These are phyloP conservation scores for Leishmania arabica DNA, from an alignment of 208 protist genomes.

Conservation along the genomic window DNA sequence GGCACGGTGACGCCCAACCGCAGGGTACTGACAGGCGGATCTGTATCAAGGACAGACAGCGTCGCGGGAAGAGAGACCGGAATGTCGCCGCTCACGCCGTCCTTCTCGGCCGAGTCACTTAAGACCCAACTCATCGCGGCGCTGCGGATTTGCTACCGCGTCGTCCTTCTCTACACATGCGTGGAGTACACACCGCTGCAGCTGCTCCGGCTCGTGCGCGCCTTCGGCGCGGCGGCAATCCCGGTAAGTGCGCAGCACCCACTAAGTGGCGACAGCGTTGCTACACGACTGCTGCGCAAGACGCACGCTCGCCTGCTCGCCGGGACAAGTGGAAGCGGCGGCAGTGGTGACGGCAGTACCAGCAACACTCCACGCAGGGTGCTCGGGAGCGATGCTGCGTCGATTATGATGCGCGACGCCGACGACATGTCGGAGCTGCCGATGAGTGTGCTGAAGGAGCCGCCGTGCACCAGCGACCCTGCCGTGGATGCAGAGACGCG, in stretches of 20 bases:
- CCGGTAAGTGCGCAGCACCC: slow-evolving; percentile 27
- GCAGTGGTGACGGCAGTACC: neutral
- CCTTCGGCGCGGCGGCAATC: slow-evolving; percentile 10
- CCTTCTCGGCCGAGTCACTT: too few species aligned
- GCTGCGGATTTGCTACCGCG: slow-evolving; percentile 33
- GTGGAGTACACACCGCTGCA: slow-evolving; percentile 31
- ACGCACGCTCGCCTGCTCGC: slow-evolving; percentile 21
- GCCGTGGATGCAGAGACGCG: slow-evolving; percentile 33
- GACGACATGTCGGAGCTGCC: neutral
- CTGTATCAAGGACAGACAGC: neutral
- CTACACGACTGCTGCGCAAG: slow-evolving; percentile 30
- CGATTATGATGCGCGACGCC: neutral
- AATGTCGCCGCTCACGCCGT: too few species aligned
- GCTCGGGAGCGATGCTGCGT: neutral
- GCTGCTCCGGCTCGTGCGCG: slow-evolving; percentile 27
- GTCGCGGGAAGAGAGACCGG: neutral
- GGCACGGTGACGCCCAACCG: neutral
- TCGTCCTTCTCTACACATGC: slow-evolving; percentile 29
- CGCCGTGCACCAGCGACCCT: slow-evolving; percentile 30
- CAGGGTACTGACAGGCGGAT: neutral
- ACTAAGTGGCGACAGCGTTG: slow-evolving; percentile 27
- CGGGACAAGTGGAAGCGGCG: neutral
- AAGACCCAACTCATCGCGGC: slow-evolving; percentile 5
- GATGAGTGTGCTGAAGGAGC: slow-evolving; percentile 3
- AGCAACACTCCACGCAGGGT: neutral